Conservation (phyloP, 257 asterid genomes). For the Plantago ovata region DNA sequence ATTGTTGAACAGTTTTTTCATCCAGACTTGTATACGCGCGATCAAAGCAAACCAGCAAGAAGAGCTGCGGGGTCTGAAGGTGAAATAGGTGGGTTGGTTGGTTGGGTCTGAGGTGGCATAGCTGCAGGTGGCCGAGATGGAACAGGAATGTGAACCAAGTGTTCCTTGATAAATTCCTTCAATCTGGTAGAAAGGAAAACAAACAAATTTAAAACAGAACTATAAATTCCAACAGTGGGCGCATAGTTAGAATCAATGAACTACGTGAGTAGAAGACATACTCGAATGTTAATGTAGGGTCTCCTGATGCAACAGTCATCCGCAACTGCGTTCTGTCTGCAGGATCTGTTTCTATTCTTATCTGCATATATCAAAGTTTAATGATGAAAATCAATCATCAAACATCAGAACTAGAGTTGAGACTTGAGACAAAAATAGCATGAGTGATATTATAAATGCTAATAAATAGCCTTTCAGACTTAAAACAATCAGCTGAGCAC, state of each 20-base stretch:
- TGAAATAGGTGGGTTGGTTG: constrained; percentile 43
- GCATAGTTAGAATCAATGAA: constrained; percentile 10
- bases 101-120: constrained; percentile 50
- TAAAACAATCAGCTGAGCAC: not conserved
- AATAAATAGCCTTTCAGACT: too few species aligned
- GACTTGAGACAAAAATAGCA: too few species aligned
- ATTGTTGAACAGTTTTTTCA: constrained; percentile 29
- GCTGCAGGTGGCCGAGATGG: constrained; percentile 46
- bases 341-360: constrained; percentile 94
- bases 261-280: constrained; percentile 30
- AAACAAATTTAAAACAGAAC: constrained; percentile 12
- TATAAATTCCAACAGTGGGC: not conserved
- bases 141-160: constrained; percentile 51
- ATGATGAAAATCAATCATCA: constrained; percentile 1
- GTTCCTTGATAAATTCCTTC: constrained; percentile 86
- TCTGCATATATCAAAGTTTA: constrained; percentile 33
- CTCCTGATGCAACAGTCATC: constrained; percentile 87
- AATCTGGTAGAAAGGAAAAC: constrained; percentile 34
- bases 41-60: constrained; percentile 79
- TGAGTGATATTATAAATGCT: too few species aligned
- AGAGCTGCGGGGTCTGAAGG: constrained; percentile 71
- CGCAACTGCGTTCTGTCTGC: constrained; percentile 95
- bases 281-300: constrained; percentile 78
- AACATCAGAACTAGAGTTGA: not conserved
- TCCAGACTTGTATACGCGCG: constrained; percentile 13